phyloP scores from a whole-genome alignment of 805 yeast genomes.

The Yarrowia hollandica region DNA sequence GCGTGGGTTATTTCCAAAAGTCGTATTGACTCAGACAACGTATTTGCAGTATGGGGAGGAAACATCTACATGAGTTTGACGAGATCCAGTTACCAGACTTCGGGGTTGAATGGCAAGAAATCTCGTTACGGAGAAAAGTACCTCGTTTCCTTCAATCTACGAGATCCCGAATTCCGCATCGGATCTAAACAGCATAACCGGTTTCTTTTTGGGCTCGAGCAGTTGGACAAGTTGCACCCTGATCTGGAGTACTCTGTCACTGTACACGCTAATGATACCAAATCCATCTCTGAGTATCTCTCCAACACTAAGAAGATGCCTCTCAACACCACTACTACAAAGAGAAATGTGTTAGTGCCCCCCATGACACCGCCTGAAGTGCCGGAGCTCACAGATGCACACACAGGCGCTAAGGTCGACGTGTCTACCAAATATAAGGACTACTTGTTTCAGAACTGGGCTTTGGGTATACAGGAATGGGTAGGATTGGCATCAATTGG shows the following conservation, averaged over 20 bases:
- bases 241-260: background rate
- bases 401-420: background rate
- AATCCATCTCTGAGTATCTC: background rate
- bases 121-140: conserved; percentile 33
- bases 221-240: conserved; percentile 26
- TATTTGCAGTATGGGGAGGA: conserved; percentile 39
- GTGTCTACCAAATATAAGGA: background rate
- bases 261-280: background rate
- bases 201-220: conserved; percentile 34
- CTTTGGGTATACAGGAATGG: conserved; percentile 34
- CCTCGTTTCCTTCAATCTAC: background rate
- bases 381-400: conserved; percentile 13
- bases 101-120: conserved; percentile 42
- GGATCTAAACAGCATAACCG: conserved; percentile 32
- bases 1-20: conserved; percentile 31
- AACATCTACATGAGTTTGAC: conserved; percentile 40
- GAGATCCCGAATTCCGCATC: conserved; percentile 11
- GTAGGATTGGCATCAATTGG: conserved; percentile 32
- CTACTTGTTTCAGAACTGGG: conserved; percentile 33
- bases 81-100: conserved; percentile 38
- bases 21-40: conserved; percentile 41
- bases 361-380: background rate
- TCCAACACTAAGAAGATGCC: background rate
- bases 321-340: background rate
- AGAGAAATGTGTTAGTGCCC: background rate